Conservation (phyloP, 2,329 filamentous ascomycete genomes). For the Sporothrix schenckii region DNA sequence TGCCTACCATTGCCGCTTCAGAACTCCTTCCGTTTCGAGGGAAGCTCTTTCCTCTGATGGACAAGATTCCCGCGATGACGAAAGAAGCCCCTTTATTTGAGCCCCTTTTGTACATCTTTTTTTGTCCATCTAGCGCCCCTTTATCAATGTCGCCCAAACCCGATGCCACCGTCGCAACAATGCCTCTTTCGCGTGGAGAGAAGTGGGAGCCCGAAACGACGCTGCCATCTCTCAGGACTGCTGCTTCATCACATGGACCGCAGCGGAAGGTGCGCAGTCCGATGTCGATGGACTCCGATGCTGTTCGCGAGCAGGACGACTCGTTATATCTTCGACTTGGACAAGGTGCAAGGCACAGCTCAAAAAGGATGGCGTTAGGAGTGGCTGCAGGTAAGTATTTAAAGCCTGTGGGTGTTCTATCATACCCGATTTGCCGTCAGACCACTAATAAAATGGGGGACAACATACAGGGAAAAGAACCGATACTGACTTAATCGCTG, state of each 20-base stretch:
- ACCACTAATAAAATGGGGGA: neutral
- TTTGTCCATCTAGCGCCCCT: neutral
- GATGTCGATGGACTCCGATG: neutral
- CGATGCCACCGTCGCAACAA: neutral
- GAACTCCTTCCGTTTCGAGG: neutral
- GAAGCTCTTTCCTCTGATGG: slow-evolving; percentile 22
- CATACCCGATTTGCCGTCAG: neutral
- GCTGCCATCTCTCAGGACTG: slow-evolving; percentile 19
- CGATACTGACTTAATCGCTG: neutral
- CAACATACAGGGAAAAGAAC: neutral
- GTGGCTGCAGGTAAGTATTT: neutral
- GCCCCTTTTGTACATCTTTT: neutral
- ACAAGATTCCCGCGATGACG: neutral
- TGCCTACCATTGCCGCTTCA: neutral
- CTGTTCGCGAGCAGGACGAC: slow-evolving; percentile 4
- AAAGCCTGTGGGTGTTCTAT: neutral
- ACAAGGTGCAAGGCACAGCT: slow-evolving; percentile 12
- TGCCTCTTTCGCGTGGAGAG: neutral
- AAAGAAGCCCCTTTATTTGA: neutral
- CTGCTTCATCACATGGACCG: no score
- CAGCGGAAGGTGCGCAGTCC: neutral
- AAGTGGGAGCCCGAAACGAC: neutral
- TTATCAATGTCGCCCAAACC: neutral
- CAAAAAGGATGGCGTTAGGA: neutral
- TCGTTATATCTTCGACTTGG: slow-evolving; percentile 22